Evolutionary conservation across 805 yeast species (phyloP), one percentile per base, ranked within the genome.

Genomic region (Nakazawaea wyomingensis): DNA sequence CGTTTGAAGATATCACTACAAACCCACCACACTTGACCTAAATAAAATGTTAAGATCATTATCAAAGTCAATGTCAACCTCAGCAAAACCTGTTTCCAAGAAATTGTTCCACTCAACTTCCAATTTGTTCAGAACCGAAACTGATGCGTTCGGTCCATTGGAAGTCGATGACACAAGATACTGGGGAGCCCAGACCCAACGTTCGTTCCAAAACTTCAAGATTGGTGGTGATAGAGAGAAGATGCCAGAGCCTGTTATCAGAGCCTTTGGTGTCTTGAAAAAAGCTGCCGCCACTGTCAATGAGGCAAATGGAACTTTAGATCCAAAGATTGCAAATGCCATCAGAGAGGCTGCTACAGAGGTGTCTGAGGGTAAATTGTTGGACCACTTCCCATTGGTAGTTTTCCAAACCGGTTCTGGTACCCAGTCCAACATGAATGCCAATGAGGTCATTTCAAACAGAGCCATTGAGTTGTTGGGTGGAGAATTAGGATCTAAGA

Each of bases 391-490:
- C 82, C 99, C 99, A 46, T 74, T 93, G 64, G 99, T 93, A 46
- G 97, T 93, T 29, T 93, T 89, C 85, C 99, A 93, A 73, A 93
- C 99, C 48, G 99, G 99, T 47, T 86, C 96, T 26, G 99, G 99
- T 64, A 93, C 99, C 46, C 99, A 93, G 70, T 83, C 95, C 50
- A 93, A 93, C 75, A 93, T 93, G 98, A 91, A 93, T 67, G 96
- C 98, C 61, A 93, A 93, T 66, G 99, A 93, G 73, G 99, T 93
- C 54, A 93, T 93, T 59, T 87, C 96, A 44, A 93, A 93, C 79
- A 82, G 99, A 60, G 99, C 99, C 55, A 93, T 93, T 65, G 98
- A 93, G 71, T 59, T 93, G 42, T 76, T 93, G 52, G 98, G 97
- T 50, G 99, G 98, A 48, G 76, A 73, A 59, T 68, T 84, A 59